Evolutionary conservation across 441 rosid species (phyloP).

Genomic region (Capsella rubella): DNA sequence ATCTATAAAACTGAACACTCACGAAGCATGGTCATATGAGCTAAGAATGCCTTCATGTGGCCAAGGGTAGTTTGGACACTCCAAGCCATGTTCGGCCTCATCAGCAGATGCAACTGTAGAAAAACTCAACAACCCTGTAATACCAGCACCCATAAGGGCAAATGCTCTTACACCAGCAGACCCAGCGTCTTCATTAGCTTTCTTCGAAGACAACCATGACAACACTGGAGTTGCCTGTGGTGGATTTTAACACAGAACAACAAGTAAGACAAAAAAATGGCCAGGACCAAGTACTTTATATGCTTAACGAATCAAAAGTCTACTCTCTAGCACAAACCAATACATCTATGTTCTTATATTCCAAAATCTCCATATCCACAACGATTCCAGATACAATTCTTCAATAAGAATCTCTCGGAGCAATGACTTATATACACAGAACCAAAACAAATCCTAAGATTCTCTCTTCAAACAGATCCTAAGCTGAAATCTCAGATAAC

Average conservation of each 20-base stretch:
- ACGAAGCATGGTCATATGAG: conserved; percentile 98
- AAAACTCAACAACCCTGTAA: conserved; percentile 77
- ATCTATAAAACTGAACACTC: conserved; percentile 44
- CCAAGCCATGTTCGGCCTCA: conserved; percentile 97
- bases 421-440: neutral
- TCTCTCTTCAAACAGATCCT: conserved; percentile 10
- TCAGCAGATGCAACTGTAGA: conserved; percentile 88
- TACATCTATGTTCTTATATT: neutral
- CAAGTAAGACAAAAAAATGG: neutral
- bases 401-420: neutral
- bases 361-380: conserved; percentile 8
- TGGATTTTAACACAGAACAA: neutral
- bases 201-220: conserved; percentile 63
- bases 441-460: neutral
- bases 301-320: neutral
- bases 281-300: neutral
- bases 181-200: conserved; percentile 61
- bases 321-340: neutral
- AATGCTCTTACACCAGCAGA: conserved; percentile 61
- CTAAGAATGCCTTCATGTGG: conserved; percentile 95
- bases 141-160: conserved; percentile 83
- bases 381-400: neutral
- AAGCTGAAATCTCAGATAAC: neutral
- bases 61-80: conserved; percentile 90
- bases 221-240: conserved; percentile 68